These are phyloP conservation scores for Calonectria montana DNA, from an alignment of 2,329 filamentous ascomycete genomes.

Conservation along the genomic window DNA sequence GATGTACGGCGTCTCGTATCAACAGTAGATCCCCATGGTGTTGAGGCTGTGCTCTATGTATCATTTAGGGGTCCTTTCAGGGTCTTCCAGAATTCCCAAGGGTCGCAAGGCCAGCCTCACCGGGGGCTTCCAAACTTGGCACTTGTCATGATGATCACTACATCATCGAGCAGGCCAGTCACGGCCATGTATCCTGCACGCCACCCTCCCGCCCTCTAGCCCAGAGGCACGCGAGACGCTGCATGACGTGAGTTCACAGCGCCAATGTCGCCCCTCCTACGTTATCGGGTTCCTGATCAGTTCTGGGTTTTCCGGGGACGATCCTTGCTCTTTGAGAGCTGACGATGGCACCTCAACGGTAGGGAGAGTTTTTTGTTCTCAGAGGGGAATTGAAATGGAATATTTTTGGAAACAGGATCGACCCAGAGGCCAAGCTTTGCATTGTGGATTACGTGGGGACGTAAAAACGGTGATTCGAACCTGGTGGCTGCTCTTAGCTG, in stretches of 20 bases:
- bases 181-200: slow-evolving; percentile 2
- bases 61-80: slow-evolving; percentile 25
- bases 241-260: slow-evolving; percentile 19
- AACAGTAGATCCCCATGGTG: slow-evolving; percentile 8
- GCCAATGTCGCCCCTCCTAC: neutral
- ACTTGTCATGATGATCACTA: slow-evolving; percentile 17
- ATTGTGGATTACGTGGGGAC: slow-evolving; percentile 9
- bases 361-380: neutral
- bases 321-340: slow-evolving; percentile 2
- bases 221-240: slow-evolving; percentile 6
- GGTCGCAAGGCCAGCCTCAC: slow-evolving; percentile 6
- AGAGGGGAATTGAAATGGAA: neutral
- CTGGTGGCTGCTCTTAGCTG: slow-evolving; percentile 2
- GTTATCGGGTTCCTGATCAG: slow-evolving; percentile 15
- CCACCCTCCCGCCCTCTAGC: slow-evolving; percentile 2
- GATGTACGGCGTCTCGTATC: slow-evolving; percentile 10
- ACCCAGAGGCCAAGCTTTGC: neutral
- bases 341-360: slow-evolving; percentile 16
- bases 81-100: slow-evolving; percentile 19
- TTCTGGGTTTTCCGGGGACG: neutral
- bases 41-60: slow-evolving; percentile 25
- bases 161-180: slow-evolving; percentile 22
- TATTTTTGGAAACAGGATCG: slow-evolving; percentile 25
- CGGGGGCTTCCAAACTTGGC: slow-evolving; percentile 17
- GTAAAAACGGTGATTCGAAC: slow-evolving; percentile 10